A percentile compares a stretch with the other conserved stretches of the same genome.
phyloP scores from a whole-genome alignment of 768 basidiomycete genomes.

The Kwoniella bestiolae region DNA sequence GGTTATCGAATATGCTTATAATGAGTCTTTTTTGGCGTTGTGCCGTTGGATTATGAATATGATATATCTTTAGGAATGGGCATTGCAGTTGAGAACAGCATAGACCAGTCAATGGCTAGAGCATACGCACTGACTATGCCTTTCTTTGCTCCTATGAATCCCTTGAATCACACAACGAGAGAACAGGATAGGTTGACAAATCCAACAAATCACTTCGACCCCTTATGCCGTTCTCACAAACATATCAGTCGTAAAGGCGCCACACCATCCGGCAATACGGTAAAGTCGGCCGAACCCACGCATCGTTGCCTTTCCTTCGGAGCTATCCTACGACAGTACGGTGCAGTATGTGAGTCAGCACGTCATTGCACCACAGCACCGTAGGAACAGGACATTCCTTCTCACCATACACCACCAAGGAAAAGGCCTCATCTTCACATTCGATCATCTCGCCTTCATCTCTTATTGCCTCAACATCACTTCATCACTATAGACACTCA shows the following conservation, averaged over 20 bases:
- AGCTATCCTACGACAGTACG: background rate
- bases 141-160: background rate
- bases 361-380: constrained; percentile 5
- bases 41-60: too few species aligned
- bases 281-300: constrained; percentile 4
- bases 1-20: too few species aligned
- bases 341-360: background rate
- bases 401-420: background rate
- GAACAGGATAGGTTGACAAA: background rate
- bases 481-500: background rate
- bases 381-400: background rate
- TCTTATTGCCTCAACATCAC: constrained; percentile 1
- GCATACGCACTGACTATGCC: background rate
- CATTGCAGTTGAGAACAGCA: too few species aligned
- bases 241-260: background rate
- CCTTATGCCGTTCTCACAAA: background rate
- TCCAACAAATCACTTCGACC: background rate
- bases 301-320: too few species aligned
- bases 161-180: background rate
- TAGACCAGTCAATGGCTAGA: background rate
- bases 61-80: too few species aligned
- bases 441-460: background rate
- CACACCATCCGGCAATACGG: constrained; percentile 9
- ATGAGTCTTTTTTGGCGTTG: too few species aligned
- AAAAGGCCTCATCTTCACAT: constrained; percentile 4